Evolutionary conservation across 2,329 filamentous ascomycete species (phyloP).

Genomic region (Exophiala phaeomuriformis): DNA sequence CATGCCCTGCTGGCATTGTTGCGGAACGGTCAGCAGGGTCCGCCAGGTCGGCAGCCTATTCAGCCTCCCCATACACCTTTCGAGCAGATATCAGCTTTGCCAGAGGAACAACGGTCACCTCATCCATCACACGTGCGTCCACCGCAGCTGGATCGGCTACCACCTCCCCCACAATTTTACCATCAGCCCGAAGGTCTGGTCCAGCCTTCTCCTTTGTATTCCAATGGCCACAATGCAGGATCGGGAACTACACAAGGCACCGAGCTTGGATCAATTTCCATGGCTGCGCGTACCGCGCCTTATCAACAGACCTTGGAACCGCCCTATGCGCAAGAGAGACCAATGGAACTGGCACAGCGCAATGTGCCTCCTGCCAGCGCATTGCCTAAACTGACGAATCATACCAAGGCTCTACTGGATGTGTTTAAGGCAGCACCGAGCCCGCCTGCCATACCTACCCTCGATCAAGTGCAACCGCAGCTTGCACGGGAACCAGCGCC

Average conservation of each 20-base stretch:
- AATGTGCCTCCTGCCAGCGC: slow-evolving; percentile 50
- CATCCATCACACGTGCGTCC: slow-evolving; percentile 24
- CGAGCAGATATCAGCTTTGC: slow-evolving; percentile 47
- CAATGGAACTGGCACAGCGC: slow-evolving; percentile 35
- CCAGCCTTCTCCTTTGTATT: slow-evolving; percentile 25
- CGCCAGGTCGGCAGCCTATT: slow-evolving; percentile 31
- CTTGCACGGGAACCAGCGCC: neutral
- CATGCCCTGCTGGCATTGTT: slow-evolving; percentile 53
- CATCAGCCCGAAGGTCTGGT: slow-evolving; percentile 15
- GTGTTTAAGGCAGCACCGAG: slow-evolving; percentile 43
- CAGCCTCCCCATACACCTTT: slow-evolving; percentile 47
- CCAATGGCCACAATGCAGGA: slow-evolving; percentile 26
- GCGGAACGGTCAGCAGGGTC: slow-evolving; percentile 34
- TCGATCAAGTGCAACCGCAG: slow-evolving; percentile 13
- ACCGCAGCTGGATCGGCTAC: slow-evolving; percentile 15
- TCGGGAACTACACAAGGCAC: slow-evolving; percentile 23
- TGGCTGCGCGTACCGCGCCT: slow-evolving; percentile 34
- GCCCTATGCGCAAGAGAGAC: slow-evolving; percentile 37
- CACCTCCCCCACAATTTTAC: slow-evolving; percentile 9
- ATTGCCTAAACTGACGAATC: slow-evolving; percentile 51
- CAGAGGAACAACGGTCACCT: slow-evolving; percentile 50
- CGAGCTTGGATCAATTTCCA: slow-evolving; percentile 19
- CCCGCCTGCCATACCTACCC: neutral
- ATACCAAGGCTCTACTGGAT: slow-evolving; percentile 52
- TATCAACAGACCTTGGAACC: slow-evolving; percentile 44